These are phyloP conservation scores for Nelumbo lutea DNA, from an alignment of 164 flowering plant genomes.

Conservation along the genomic window DNA sequence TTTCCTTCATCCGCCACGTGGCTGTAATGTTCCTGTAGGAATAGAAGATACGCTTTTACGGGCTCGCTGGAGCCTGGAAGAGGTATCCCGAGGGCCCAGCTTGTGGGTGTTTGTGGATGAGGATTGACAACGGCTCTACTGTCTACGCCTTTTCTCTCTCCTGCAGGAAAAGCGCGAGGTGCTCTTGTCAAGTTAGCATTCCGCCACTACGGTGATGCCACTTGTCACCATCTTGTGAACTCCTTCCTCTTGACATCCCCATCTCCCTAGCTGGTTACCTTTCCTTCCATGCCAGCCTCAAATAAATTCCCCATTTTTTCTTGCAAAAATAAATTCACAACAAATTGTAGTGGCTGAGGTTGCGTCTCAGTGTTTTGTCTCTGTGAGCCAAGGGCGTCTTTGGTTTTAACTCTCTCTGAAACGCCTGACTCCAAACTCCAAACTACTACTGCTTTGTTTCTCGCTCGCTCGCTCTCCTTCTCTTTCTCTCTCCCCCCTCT, in stretches of 20 bases:
- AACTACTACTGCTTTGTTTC: background rate
- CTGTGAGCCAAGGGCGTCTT: background rate
- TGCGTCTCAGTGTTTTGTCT: constrained; percentile 13
- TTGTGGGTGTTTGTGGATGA: too few species aligned
- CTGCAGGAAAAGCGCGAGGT: background rate
- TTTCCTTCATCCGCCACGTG: too few species aligned
- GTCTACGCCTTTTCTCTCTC: too few species aligned
- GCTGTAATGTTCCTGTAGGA: too few species aligned
- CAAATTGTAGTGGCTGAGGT: constrained; percentile 58
- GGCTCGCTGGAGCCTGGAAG: too few species aligned
- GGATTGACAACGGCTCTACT: too few species aligned
- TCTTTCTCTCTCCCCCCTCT: background rate
- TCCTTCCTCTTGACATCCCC: background rate
- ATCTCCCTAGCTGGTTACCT: constrained; percentile 4
- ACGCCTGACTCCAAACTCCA: background rate
- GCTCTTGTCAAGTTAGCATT: background rate
- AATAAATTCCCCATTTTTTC: constrained; percentile 13
- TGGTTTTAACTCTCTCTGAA: constrained; percentile 8
- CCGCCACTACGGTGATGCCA: constrained; percentile 26
- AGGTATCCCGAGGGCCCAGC: too few species aligned
- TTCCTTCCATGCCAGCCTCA: constrained; percentile 38
- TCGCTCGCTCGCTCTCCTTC: background rate
- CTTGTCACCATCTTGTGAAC: constrained; percentile 22
- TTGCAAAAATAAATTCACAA: constrained; percentile 19
- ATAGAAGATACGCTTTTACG: too few species aligned